Conservation (phyloP, 331 rosid species). For the Acacia concinna region DNA sequence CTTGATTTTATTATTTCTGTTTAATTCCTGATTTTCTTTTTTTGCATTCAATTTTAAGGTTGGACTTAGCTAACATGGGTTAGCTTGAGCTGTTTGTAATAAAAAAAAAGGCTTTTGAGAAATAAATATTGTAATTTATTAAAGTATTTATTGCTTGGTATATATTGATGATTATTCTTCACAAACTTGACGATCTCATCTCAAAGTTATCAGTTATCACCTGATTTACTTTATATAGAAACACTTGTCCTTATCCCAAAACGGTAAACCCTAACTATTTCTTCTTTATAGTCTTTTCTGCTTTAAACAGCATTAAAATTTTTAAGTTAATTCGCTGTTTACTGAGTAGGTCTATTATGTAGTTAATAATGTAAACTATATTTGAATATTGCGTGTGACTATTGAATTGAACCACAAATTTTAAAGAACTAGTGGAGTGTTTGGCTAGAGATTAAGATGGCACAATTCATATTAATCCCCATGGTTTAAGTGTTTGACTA, state of each 20-base stretch:
- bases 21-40: too few species aligned
- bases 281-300: background rate
- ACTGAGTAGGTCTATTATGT: background rate
- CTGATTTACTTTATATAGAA: background rate
- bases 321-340: too few species aligned
- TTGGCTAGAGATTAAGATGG: background rate
- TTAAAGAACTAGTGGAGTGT: too few species aligned
- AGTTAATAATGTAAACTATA: background rate
- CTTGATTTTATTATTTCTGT: too few species aligned
- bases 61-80: too few species aligned
- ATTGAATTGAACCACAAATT: background rate
- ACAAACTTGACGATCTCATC: background rate
- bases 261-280: background rate
- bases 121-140: background rate
- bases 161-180: background rate
- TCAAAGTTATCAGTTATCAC: background rate
- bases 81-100: too few species aligned
- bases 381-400: background rate
- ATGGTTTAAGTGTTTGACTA: too few species aligned
- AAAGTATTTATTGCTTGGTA: background rate
- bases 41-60: too few species aligned
- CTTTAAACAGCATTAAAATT: background rate
- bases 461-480: too few species aligned
- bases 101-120: too few species aligned
- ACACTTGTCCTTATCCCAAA: background rate